Evolutionary conservation across 148 eudicot genomes (phyloP), one percentile per base, ranked within the genome.

Genomic region (Rhododendron griersonianum): DNA sequence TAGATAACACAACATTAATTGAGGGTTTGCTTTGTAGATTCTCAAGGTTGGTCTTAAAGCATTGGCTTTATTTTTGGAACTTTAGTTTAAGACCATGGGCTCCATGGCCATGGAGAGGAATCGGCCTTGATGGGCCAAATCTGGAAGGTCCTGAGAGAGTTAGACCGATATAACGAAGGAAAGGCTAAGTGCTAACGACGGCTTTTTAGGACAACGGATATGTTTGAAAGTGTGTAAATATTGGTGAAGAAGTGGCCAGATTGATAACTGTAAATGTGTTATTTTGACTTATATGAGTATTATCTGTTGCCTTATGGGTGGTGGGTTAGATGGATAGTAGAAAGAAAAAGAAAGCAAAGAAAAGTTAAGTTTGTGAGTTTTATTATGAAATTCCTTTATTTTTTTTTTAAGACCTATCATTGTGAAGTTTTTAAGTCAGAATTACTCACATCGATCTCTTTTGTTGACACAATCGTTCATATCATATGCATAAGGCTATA

Each of bases 21-120:
- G 71, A 73, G 18, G 33, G 83, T 81, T 86, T 76, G 78, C 91
- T 91, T 91, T 92, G 88, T 85, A 87, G 90, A 90, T 90, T 92
- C 91, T 90, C 88, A 87, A 86, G 87, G 85, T 76, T 88, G 92
- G 93, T 91, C 93, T 83, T 83, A 88, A 90, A 91, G 88, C 73
- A 81, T 1, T 71, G 86, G 82, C 89, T 88, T 93, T 91, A 91
- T 93, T 91, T 91, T 81, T 71, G 83, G 80, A 84, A 85, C 91
- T 93, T 92, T 91, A 86, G 91, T 91, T 90, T 88, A 88, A 89
- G 89, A 85, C 82, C 41, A 78, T 78, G 47, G 90, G 87, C 81
- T 82, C 90, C 87, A 81, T 76, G 84, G 7, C 21, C 10, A 41
- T 35, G 10, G 23, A 84, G 45, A 19, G 19, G 39, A 3, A 11